Evolutionary conservation across 2,329 filamentous ascomycete species (phyloP), one percentile per base, ranked within the genome.

Genomic region (Cryoendolithus antarcticus): DNA sequence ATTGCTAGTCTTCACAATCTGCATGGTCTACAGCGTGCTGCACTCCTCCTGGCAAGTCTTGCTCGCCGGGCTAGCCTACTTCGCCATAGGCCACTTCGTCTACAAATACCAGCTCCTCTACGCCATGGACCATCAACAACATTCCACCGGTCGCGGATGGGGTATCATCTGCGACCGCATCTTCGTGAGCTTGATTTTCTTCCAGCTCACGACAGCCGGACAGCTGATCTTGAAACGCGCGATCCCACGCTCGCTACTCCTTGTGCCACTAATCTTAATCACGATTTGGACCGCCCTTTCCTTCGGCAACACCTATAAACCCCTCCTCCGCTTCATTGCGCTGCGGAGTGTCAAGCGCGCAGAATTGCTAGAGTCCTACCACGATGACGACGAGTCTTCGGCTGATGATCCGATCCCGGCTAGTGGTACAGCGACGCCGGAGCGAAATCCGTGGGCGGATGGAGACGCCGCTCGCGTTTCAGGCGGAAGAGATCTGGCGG

Each of bases 21-120:
- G 91, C 54, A 72, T 94, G 31, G 88, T 96, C 5, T 98, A 98
- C 68, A 93, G 85, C 55, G 80, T 94, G 11, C 70, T 96, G 9
- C 77, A 77, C 1, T 72, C 74, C 35, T 91, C 88, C 0, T 93
- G 80, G 65, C 70, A 82, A 38, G 82, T 96, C 9, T 74, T 94
- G 10, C 68, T 88, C 7, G 79, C 89, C 35, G 91, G 91, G 11
- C 12, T 19, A 6, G 66, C 85, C 9, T 98, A 93, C 61, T 93
- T 93, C 52, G 55, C 75, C 12, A 73, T 93, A 9, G 86, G 86
- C 12, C 82, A 85, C 58, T 89, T 89, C 56, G 83, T 85, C 27
- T 93, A 93, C 72, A 95, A 95, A 60, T 98, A 98, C 62, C 93
- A 98, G 65, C 70, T 98, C 4, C 71, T 98, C 4, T 98, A 98